phyloP scores from a whole-genome alignment of 176 grass and related monocot species.

The Eleusine coracana region DNA sequence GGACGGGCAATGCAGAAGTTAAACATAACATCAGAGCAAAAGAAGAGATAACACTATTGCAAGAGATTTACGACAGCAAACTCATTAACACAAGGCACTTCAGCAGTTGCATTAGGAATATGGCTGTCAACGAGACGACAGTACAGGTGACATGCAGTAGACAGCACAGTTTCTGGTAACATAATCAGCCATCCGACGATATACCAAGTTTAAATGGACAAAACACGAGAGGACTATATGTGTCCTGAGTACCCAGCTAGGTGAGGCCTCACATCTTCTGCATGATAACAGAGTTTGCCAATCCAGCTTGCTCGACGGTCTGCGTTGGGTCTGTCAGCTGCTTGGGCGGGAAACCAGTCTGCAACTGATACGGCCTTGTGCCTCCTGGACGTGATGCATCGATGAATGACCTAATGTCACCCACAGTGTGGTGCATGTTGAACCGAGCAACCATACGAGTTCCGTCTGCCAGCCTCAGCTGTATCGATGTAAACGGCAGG shows the following conservation, averaged over 20 bases:
- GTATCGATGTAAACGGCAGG: slow-evolving; percentile 69
- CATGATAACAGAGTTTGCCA: slow-evolving; percentile 83
- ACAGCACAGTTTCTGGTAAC: slow-evolving; percentile 11
- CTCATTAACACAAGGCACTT: background rate
- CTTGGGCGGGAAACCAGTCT: slow-evolving; percentile 89
- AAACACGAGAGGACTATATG: background rate
- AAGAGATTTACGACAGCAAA: background rate
- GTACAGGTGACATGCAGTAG: background rate
- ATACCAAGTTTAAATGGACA: background rate
- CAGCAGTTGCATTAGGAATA: slow-evolving; percentile 6
- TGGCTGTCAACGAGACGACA: background rate
- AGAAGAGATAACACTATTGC: background rate
- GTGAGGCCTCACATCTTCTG: slow-evolving; percentile 69
- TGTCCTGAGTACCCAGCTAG: background rate
- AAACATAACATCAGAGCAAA: background rate
- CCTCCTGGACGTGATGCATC: slow-evolving; percentile 77
- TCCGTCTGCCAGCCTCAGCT: slow-evolving; percentile 83
- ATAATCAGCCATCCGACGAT: slow-evolving; percentile 8
- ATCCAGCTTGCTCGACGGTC: slow-evolving; percentile 81
- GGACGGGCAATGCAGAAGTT: background rate
- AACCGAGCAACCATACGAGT: slow-evolving; percentile 88
- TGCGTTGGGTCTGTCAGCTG: slow-evolving; percentile 55
- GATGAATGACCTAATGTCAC: slow-evolving; percentile 80
- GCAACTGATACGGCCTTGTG: slow-evolving; percentile 56
- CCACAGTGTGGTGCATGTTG: slow-evolving; percentile 79